These are phyloP conservation scores for Neofusicoccum sp. DNA, from an alignment of 2,329 filamentous ascomycete species.

Conservation along the genomic window DNA sequence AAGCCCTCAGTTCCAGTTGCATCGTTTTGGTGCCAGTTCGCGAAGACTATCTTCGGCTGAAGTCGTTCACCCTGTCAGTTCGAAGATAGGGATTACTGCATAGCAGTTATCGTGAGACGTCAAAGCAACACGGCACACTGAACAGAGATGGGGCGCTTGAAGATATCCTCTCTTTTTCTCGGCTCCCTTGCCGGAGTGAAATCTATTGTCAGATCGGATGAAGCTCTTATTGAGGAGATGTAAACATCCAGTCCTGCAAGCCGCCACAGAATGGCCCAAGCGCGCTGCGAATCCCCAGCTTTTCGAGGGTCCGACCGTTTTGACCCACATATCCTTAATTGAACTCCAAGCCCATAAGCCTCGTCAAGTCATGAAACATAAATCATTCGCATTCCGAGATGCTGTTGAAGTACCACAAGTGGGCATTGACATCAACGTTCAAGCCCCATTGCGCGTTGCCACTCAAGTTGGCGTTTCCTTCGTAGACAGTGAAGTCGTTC, in stretches of 20 bases:
- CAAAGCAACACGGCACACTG: too few relatives aligned
- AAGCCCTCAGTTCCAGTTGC: too few relatives aligned
- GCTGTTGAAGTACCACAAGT: slow-evolving; percentile 40
- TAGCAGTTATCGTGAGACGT: too few relatives aligned
- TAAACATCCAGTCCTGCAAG: neutral
- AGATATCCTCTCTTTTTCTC: neutral
- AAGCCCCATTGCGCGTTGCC: slow-evolving; percentile 36
- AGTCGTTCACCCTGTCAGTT: too few relatives aligned
- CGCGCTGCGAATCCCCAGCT: neutral
- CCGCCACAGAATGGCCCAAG: neutral
- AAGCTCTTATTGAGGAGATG: neutral
- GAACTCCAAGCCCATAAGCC: neutral
- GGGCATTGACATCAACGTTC: slow-evolving; percentile 31
- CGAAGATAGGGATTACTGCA: too few relatives aligned
- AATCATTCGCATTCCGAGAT: slow-evolving; percentile 33
- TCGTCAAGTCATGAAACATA: neutral
- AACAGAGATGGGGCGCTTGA: neutral
- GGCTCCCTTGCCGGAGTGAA: neutral
- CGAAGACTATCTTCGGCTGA: too few relatives aligned
- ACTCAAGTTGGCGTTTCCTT: slow-evolving; percentile 27
- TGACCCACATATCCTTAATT: slow-evolving; percentile 5
- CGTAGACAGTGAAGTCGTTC: slow-evolving; percentile 30
- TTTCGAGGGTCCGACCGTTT: neutral
- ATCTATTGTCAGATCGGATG: neutral
- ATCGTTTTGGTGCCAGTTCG: too few relatives aligned